Conservation (phyloP, 257 asterid species). For the Hygrophila difformis region DNA sequence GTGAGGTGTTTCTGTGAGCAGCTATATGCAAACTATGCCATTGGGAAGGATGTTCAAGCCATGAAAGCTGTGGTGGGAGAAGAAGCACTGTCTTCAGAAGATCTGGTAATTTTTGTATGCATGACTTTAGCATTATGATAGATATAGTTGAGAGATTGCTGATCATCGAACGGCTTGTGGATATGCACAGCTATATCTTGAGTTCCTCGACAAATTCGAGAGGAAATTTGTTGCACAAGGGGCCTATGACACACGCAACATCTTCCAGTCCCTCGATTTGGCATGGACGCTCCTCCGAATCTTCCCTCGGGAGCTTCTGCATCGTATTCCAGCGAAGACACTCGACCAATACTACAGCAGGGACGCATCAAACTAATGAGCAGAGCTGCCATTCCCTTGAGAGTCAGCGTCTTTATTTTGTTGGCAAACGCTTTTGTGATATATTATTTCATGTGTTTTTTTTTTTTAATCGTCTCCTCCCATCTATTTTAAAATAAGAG, state of each 20-base stretch:
- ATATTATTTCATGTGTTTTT: slow-evolving; percentile 26
- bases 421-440: slow-evolving; percentile 25
- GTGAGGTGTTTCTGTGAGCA: slow-evolving; percentile 11
- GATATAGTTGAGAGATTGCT: slow-evolving; percentile 10
- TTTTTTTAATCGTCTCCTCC: slow-evolving; percentile 27
- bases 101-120: slow-evolving; percentile 44
- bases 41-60: slow-evolving; percentile 83
- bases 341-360: slow-evolving; percentile 85
- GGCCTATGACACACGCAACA: slow-evolving; percentile 82
- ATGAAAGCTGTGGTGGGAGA: slow-evolving; percentile 92
- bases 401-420: slow-evolving; percentile 18
- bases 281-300: slow-evolving; percentile 98
- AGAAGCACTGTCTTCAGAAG: slow-evolving; percentile 86
- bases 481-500: slow-evolving; percentile 41
- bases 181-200: slow-evolving; percentile 60
- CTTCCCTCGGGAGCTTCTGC: slow-evolving; percentile 95
- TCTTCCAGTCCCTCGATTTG: slow-evolving; percentile 88
- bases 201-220: slow-evolving; percentile 79
- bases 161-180: neutral
- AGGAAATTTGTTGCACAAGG: slow-evolving; percentile 77
- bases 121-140: slow-evolving; percentile 1
- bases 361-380: slow-evolving; percentile 55
- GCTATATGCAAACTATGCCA: slow-evolving; percentile 80
- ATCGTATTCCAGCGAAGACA: slow-evolving; percentile 98
- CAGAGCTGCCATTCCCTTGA: slow-evolving; percentile 18